Conservation (phyloP, 345 rosid genomes). For the Eucalyptus grandis region DNA sequence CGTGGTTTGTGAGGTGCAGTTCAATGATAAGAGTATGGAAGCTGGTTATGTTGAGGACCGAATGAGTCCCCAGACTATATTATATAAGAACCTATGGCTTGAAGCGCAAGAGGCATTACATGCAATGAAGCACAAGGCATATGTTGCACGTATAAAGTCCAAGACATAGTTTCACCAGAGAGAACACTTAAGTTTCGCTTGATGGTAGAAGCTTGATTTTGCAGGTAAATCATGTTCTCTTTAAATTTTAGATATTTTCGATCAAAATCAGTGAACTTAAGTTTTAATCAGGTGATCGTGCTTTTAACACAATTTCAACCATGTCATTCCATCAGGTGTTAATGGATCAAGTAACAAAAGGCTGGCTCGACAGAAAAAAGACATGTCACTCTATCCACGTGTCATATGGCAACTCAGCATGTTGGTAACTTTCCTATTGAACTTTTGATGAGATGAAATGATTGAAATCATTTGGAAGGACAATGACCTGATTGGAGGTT, state of each 20-base stretch:
- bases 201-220: not conserved
- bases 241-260: not conserved
- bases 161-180: not conserved
- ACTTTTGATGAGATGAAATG: not conserved
- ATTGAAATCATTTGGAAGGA: not conserved
- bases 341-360: not conserved
- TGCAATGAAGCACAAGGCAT: constrained; percentile 19
- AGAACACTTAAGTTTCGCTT: not conserved
- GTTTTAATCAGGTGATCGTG: not conserved
- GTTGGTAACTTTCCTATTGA: not conserved
- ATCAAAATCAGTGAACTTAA: not conserved
- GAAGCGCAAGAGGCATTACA: constrained; percentile 29
- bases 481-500: not conserved
- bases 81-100: constrained; percentile 28
- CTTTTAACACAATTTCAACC: not conserved
- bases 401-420: not conserved
- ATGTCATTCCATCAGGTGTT: not conserved
- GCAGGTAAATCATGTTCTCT: not conserved
- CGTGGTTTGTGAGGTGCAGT: constrained; percentile 11
- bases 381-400: not conserved
- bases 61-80: constrained; percentile 8
- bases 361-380: not conserved
- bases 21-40: not conserved
- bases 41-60: constrained; percentile 5
- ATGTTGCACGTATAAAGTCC: not conserved